A percentile compares a stretch with the other conserved stretches of the same genome.
These are phyloP conservation scores for Blumeriella jaapii DNA, from an alignment of 2,329 filamentous ascomycete genomes.

Conservation along the genomic window DNA sequence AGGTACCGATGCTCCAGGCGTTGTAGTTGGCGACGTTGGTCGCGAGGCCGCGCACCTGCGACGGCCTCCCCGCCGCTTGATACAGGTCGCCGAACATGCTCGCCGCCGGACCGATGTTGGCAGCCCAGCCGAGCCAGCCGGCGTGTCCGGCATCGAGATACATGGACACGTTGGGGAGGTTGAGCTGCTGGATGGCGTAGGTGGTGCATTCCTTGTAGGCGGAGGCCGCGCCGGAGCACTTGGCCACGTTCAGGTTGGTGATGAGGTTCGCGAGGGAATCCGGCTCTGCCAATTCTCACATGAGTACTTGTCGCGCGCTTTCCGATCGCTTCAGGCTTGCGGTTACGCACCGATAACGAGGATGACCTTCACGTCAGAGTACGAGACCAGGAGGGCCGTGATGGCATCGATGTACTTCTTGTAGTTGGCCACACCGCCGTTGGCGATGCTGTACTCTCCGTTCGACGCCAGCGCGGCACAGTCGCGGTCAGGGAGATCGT, in stretches of 20 bases:
- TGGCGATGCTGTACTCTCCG: constrained; percentile 45
- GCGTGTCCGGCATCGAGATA: constrained; percentile 54
- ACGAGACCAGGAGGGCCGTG: constrained; percentile 37
- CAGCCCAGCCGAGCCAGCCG: constrained; percentile 53
- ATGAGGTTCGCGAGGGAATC: constrained; percentile 52
- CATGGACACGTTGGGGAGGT: constrained; percentile 50
- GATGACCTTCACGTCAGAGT: constrained; percentile 38
- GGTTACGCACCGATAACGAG: constrained; percentile 35
- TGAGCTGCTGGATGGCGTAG: constrained; percentile 44
- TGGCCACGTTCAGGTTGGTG: constrained; percentile 43
- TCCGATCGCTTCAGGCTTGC: neutral
- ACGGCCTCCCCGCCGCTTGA: constrained; percentile 34
- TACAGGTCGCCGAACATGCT: constrained; percentile 36
- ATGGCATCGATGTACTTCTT: constrained; percentile 45
- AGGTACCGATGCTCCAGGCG: constrained; percentile 35
- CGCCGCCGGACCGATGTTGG: constrained; percentile 42
- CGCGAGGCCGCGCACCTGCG: constrained; percentile 38
- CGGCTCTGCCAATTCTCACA: constrained; percentile 35
- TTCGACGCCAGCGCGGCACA: constrained; percentile 53
- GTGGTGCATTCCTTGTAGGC: constrained; percentile 44
- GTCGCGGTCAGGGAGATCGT: constrained; percentile 52
- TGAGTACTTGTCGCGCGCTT: constrained; percentile 7
- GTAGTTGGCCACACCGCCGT: constrained; percentile 37
- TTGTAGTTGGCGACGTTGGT: constrained; percentile 52
- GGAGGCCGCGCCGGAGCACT: constrained; percentile 41